phyloP scores from a whole-genome alignment of 2,329 filamentous ascomycete genomes.

The Stemphylium beticola region DNA sequence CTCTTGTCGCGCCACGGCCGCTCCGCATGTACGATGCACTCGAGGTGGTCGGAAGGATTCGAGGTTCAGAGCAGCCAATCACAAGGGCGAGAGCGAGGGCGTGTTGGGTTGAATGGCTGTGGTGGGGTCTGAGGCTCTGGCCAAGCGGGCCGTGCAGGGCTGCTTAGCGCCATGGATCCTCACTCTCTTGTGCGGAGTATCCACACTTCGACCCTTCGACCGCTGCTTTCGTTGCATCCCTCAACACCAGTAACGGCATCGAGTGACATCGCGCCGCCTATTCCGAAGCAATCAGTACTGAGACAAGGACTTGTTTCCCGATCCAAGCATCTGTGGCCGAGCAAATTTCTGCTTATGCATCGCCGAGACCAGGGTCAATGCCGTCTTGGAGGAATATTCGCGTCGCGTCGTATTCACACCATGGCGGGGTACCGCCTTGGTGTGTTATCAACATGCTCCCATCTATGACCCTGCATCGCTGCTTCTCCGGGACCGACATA shows the following conservation, averaged over 20 bases:
- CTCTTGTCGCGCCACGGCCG: slow-evolving; percentile 6
- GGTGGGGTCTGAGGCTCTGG: slow-evolving; percentile 9
- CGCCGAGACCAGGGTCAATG: not conserved
- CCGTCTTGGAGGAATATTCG: not conserved
- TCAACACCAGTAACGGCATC: not conserved
- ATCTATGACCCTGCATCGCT: not conserved
- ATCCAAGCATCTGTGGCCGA: not conserved
- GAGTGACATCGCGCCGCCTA: slow-evolving; percentile 4
- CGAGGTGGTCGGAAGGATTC: slow-evolving; percentile 7
- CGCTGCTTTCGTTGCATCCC: slow-evolving; percentile 5
- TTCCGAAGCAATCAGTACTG: not conserved
- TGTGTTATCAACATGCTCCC: not conserved
- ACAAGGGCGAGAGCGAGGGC: slow-evolving; percentile 1
- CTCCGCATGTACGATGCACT: slow-evolving; percentile 2
- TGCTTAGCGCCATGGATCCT: not conserved
- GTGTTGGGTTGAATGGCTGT: slow-evolving; percentile 19
- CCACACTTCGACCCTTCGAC: not conserved
- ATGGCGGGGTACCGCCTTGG: not conserved
- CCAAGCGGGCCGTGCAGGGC: slow-evolving; percentile 5
- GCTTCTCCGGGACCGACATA: not conserved
- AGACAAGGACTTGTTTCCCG: not conserved
- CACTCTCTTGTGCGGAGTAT: slow-evolving; percentile 6
- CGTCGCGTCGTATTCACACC: not conserved
- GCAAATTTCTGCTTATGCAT: not conserved
- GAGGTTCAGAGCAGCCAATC: slow-evolving; percentile 23